Evolutionary conservation across 805 yeast genomes (phyloP).

Genomic region (Metschnikowia colocasiae): DNA sequence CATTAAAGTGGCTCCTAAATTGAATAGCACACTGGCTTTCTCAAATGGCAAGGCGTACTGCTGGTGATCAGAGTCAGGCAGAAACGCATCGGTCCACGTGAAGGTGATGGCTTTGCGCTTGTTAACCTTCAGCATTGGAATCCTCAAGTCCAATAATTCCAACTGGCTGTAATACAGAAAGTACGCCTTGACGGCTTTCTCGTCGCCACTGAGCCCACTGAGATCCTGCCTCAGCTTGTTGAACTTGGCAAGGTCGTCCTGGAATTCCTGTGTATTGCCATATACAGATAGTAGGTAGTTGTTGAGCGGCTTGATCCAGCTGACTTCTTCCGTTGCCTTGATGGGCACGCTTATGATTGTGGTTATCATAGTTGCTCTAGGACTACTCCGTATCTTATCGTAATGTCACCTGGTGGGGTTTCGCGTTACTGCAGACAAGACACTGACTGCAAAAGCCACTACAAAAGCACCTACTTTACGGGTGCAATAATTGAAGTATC

Average conservation of each 20-base stretch:
- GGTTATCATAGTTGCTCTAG: slow-evolving; percentile 18
- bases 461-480: too few species aligned
- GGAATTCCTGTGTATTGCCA: slow-evolving; percentile 57
- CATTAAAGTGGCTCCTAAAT: slow-evolving; percentile 63
- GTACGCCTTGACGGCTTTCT: slow-evolving; percentile 49
- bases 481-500: too few species aligned
- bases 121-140: slow-evolving; percentile 60
- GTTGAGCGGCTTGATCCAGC: slow-evolving; percentile 63
- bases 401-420: neutral
- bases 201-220: slow-evolving; percentile 44
- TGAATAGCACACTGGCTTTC: slow-evolving; percentile 79
- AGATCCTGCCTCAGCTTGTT: slow-evolving; percentile 59
- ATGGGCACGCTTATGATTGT: slow-evolving; percentile 19
- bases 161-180: slow-evolving; percentile 76
- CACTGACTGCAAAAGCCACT: neutral
- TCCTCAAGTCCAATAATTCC: slow-evolving; percentile 71
- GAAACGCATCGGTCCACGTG: slow-evolving; percentile 78
- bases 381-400: neutral
- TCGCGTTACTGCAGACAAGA: neutral
- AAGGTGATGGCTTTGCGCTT: slow-evolving; percentile 50
- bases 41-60: slow-evolving; percentile 85
- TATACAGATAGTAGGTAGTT: slow-evolving; percentile 57
- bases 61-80: slow-evolving; percentile 42
- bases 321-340: slow-evolving; percentile 53
- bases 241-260: slow-evolving; percentile 51